phyloP scores from a whole-genome alignment of 2,329 filamentous ascomycete genomes.

The Aspergillus neotritici region DNA sequence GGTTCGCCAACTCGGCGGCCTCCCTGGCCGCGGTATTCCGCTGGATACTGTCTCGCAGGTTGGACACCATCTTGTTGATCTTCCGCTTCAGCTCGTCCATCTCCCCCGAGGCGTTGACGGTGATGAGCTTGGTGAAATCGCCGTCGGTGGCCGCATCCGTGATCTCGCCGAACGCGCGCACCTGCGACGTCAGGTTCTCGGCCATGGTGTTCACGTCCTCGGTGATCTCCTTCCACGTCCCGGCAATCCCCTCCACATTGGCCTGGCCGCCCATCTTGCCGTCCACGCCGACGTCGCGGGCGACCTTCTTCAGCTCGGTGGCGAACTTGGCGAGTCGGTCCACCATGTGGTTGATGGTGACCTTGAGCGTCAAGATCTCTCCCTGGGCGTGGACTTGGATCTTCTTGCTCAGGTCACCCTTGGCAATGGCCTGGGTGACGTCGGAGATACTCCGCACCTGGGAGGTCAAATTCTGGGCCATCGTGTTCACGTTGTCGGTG shows the following conservation, averaged over 20 bases:
- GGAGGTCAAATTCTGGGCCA: slow-evolving; percentile 58
- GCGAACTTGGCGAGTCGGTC: slow-evolving; percentile 92
- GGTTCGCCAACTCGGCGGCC: slow-evolving; percentile 92
- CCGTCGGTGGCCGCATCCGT: slow-evolving; percentile 96
- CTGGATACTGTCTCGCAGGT: slow-evolving; percentile 90
- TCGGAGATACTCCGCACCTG: slow-evolving; percentile 87
- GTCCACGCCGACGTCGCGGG: slow-evolving; percentile 93
- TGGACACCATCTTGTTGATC: slow-evolving; percentile 99
- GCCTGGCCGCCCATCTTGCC: slow-evolving; percentile 98
- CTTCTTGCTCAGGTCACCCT: slow-evolving; percentile 92
- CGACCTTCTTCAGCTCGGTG: slow-evolving; percentile 89
- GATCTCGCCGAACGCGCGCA: slow-evolving; percentile 95
- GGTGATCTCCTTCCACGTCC: slow-evolving; percentile 97
- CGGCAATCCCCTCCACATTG: slow-evolving; percentile 85
- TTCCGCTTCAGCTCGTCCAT: slow-evolving; percentile 99
- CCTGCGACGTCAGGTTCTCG: slow-evolving; percentile 83
- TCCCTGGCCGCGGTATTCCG: slow-evolving; percentile 93
- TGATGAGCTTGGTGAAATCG: slow-evolving; percentile 94
- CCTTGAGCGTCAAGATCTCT: slow-evolving; percentile 88
- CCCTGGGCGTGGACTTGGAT: slow-evolving; percentile 93
- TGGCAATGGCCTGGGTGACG: slow-evolving; percentile 90
- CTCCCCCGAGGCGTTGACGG: slow-evolving; percentile 93
- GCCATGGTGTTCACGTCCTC: slow-evolving; percentile 95
- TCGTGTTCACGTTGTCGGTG: slow-evolving; percentile 63
- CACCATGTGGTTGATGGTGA: slow-evolving; percentile 99